Base-by-base conservation (phyloP, 176 grass and related monocot genomes). In the Phragmites australis region DNA sequence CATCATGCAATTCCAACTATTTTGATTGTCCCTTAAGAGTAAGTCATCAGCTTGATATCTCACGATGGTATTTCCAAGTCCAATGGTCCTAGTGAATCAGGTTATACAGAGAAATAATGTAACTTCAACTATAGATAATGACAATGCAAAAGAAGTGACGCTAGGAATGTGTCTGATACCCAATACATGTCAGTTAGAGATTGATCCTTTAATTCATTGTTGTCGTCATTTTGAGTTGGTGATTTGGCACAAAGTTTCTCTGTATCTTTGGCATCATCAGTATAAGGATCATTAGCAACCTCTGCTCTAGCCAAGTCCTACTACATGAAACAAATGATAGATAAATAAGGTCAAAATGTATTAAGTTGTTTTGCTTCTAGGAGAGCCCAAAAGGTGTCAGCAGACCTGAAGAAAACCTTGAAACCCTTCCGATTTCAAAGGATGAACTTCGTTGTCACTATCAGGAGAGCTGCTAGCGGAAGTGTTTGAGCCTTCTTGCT, bases 41-140 rank as follows among this genome's bases (percentile, higher is more conserved):
- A 96, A 46, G 43, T 96, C 93, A 41, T 87, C 78, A 13, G 70
- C 75, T 62, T 91, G 86, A 70, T 82, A 93, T 88, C 82, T 90
- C 68, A 78, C 60, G 14, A 29, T 2, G 82, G 79, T 49, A 80
- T 75, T 45, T 93, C 93, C 82, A 99, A 78, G 87, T 99, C 97
- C 80, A 99, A 77, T 78, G 88, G 92, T 76, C 89, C 97, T 48
- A 99, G 84, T 72, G 97, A 99, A 90, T 99, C 97, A 59, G 90
- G 82, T 93, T 99, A 88, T 61, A 70, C 68, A 61, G 40, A 83
- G n/a, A 60, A 8, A 81, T 23, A 55, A 32, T 19, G 54, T 76
- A 80, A 76, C 11, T 70, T 57, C 58, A 68, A n/a, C 80, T 68
- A 75, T 46, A 75, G 41, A 65, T 29, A 39, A 53, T 61, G 12